A percentile compares a stretch with the other conserved stretches of the same genome.
Evolutionary conservation across 2,329 filamentous ascomycete genomes (phyloP).

Genomic region (Gaeumannomyces sp.): DNA sequence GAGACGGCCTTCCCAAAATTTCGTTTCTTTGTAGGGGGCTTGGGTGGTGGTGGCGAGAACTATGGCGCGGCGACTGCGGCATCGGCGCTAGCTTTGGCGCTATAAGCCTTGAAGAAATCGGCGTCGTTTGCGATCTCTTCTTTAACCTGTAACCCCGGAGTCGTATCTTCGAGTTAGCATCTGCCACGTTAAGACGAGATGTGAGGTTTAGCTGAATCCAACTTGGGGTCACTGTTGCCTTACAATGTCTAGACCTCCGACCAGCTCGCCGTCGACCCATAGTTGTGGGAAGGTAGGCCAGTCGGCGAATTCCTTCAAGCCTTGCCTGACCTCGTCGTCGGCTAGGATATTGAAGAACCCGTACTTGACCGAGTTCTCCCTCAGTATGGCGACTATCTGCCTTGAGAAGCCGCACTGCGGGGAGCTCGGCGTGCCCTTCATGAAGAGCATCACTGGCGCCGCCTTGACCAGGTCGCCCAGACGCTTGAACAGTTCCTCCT

Average conservation of each 20-base stretch:
- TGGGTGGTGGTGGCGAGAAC: background rate
- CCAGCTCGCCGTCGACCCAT: conserved; percentile 83
- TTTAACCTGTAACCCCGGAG: conserved; percentile 59
- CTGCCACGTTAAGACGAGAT: conserved; percentile 6
- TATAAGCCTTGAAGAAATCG: conserved; percentile 75
- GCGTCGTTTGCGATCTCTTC: conserved; percentile 83
- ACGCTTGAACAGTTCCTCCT: conserved; percentile 79
- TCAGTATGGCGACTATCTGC: conserved; percentile 77
- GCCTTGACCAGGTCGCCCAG: conserved; percentile 85
- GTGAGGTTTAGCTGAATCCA: background rate
- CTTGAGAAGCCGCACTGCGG: conserved; percentile 95
- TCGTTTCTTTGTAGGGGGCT: background rate
- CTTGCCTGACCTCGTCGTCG: conserved; percentile 94
- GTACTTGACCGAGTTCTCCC: conserved; percentile 89
- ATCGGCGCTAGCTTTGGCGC: conserved; percentile 35
- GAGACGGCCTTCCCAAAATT: background rate
- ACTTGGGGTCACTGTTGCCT: conserved; percentile 30
- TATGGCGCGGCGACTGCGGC: background rate
- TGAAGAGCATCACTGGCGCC: conserved; percentile 97
- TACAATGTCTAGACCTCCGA: conserved; percentile 94
- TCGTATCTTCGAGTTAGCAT: background rate
- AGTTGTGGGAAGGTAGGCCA: conserved; percentile 98
- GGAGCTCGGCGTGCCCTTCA: conserved; percentile 96
- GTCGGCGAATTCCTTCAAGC: conserved; percentile 93
- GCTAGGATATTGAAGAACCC: conserved; percentile 99